A percentile compares a stretch with the other conserved stretches of the same genome.
Conservation (phyloP, 164 flowering plant genomes). For the Magnolia sinica region DNA sequence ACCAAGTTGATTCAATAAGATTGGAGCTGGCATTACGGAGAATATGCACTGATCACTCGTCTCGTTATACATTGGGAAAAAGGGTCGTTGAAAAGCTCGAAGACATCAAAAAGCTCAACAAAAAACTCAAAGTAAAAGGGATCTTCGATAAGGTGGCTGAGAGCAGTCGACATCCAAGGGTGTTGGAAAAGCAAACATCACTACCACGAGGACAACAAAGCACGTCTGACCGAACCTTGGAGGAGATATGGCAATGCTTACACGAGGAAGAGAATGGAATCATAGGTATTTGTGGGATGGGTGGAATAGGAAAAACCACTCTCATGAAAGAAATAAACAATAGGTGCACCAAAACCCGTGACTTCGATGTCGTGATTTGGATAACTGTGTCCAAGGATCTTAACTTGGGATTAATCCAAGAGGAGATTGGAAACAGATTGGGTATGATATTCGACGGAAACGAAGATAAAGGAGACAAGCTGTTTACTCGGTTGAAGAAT, state of each 20-base stretch:
- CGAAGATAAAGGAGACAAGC: neutral
- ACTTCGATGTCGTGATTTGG: neutral
- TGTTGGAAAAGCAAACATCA: no score
- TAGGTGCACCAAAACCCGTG: neutral
- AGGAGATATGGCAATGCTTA: neutral
- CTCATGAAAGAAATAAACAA: constrained; percentile 1
- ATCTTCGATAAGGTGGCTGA: no score
- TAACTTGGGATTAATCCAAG: neutral
- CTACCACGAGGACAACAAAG: neutral
- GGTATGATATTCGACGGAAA: neutral
- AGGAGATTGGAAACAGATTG: neutral
- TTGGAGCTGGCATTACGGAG: no score
- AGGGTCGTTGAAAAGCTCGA: no score
- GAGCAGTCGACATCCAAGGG: no score
- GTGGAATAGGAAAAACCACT: constrained; percentile 1
- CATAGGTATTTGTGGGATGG: neutral
- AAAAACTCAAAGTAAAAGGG: no score
- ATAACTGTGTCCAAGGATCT: neutral
- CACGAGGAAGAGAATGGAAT: neutral
- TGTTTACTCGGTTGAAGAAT: neutral
- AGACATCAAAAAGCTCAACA: no score
- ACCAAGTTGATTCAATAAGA: no score
- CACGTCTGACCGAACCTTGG: neutral
- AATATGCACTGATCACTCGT: no score
- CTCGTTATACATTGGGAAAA: no score